phyloP scores from a whole-genome alignment of 2,329 filamentous ascomycete species.

The Coniochaeta ligniaria region DNA sequence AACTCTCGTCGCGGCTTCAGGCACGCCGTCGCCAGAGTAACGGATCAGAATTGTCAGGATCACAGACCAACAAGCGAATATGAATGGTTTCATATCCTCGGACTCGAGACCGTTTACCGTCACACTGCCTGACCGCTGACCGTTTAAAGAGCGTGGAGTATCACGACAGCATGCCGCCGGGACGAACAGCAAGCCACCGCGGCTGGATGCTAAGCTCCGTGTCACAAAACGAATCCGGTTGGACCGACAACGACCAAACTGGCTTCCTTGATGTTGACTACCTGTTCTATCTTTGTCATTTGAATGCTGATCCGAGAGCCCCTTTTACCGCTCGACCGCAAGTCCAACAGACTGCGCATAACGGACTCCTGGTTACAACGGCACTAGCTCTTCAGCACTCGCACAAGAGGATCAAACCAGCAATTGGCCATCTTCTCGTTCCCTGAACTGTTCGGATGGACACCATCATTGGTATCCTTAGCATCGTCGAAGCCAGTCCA shows the following conservation, averaged over 20 bases:
- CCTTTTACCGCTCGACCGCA: no score
- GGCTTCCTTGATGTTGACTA: background rate
- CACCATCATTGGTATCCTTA: conserved; percentile 21
- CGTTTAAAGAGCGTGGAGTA: background rate
- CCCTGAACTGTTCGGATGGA: conserved; percentile 24
- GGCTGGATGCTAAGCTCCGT: background rate
- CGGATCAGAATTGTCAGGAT: no score
- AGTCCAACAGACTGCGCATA: background rate
- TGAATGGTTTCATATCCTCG: background rate
- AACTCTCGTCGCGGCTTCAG: no score
- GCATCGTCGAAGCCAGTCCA: conserved; percentile 23
- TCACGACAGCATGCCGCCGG: background rate
- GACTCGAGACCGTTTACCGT: background rate
- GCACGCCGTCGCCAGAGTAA: no score
- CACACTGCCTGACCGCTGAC: background rate
- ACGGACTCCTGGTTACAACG: background rate
- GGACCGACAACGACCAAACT: background rate
- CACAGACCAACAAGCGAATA: no score
- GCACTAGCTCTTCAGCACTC: conserved; percentile 5
- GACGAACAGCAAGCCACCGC: background rate
- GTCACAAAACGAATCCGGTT: background rate
- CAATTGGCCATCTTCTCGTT: conserved; percentile 19
- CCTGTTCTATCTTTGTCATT: background rate
- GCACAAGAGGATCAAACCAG: conserved; percentile 16
- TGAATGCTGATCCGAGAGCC: background rate